A percentile compares a stretch with the other conserved stretches of the same genome.
phyloP scores from a whole-genome alignment of 2,329 filamentous ascomycete species.

The Tolypocladium tundrense region DNA sequence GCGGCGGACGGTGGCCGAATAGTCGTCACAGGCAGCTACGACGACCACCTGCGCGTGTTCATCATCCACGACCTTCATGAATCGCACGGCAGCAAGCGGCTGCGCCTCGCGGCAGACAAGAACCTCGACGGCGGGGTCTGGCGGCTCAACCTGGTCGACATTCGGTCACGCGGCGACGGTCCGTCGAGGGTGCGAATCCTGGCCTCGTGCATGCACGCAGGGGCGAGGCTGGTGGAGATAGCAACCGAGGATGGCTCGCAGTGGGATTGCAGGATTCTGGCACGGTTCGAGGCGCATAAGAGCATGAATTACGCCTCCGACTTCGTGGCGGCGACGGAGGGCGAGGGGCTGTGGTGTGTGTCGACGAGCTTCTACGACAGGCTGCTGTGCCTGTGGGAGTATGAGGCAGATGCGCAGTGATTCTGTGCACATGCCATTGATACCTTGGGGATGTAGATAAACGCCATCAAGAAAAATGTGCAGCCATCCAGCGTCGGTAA shows the following conservation, averaged over 20 bases:
- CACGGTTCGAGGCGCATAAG: conserved; percentile 71
- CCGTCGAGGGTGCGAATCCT: conserved; percentile 41
- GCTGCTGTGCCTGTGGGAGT: conserved; percentile 56
- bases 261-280: conserved; percentile 56
- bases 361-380: conserved; percentile 73
- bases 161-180: conserved; percentile 13
- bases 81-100: conserved; percentile 29
- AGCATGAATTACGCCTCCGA: conserved; percentile 95
- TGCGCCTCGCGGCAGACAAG: conserved; percentile 48
- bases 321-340: conserved; percentile 33
- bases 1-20: conserved; percentile 37
- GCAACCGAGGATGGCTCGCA: conserved; percentile 20
- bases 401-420: not conserved
- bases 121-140: conserved; percentile 78
- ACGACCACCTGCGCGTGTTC: conserved; percentile 68
- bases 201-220: conserved; percentile 91
- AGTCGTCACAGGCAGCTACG: conserved; percentile 82
- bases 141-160: conserved; percentile 58
- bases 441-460: too few species aligned
- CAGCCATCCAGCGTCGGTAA: too few species aligned
- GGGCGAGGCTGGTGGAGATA: conserved; percentile 54
- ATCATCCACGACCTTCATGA: conserved; percentile 31
- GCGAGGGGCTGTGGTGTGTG: conserved; percentile 34
- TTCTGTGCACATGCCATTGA: too few species aligned
- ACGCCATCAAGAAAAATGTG: not conserved